Evolutionary conservation across 2,329 filamentous ascomycete genomes (phyloP).

Genomic region (Cytospora piceicola): DNA sequence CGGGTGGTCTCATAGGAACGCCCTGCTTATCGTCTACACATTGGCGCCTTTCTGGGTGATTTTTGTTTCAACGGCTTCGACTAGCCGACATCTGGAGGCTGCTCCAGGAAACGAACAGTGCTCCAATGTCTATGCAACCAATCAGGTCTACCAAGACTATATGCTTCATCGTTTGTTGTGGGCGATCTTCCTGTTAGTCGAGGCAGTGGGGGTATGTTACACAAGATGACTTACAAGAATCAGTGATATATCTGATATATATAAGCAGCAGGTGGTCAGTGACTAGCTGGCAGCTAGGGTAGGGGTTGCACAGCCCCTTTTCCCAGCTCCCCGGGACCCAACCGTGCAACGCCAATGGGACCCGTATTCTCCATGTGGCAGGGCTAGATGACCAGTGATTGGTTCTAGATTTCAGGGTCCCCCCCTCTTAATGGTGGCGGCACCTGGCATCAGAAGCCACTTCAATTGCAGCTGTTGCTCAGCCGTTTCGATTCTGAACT

Average conservation of each 20-base stretch:
- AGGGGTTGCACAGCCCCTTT: conserved; percentile 12
- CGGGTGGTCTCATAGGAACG: background rate
- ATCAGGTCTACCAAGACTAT: no score
- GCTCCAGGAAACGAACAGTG: no score
- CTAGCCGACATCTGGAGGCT: no score
- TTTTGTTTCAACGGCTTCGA: no score
- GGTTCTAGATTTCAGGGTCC: conserved; percentile 22
- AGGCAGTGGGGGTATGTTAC: no score
- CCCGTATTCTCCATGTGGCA: conserved; percentile 14
- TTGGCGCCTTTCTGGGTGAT: background rate
- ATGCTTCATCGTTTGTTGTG: no score
- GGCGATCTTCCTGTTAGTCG: no score
- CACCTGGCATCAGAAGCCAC: background rate
- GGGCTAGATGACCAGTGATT: conserved; percentile 14
- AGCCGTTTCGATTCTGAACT: background rate
- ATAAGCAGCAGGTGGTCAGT: no score
- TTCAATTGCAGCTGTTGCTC: background rate
- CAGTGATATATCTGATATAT: background rate
- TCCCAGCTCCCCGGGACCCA: conserved; percentile 18
- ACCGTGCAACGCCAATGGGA: conserved; percentile 1
- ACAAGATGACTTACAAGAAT: background rate
- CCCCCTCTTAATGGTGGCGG: conserved; percentile 15
- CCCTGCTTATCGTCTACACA: background rate
- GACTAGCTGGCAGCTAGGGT: no score
- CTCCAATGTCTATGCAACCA: no score